Percentiles rank a stretch among this genome's conserved stretches.
phyloP scores from a whole-genome alignment of 1,139 yeast species.

The Yamadazyma dendronema region DNA sequence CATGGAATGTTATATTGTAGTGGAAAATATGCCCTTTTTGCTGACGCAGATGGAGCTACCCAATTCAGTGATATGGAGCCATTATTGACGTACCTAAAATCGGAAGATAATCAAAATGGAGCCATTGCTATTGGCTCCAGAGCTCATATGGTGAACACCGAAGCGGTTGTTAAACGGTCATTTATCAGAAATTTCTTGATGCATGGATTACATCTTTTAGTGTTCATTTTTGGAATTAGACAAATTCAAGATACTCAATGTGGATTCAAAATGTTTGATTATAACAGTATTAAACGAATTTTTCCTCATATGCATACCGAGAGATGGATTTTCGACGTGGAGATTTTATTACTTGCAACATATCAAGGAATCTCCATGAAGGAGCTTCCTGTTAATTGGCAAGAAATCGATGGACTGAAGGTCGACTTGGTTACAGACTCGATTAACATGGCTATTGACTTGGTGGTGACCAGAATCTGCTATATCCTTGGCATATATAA shows the following conservation, averaged over 20 bases:
- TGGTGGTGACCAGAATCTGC: slow-evolving; percentile 87
- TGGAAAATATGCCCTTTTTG: slow-evolving; percentile 78
- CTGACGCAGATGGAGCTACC: slow-evolving; percentile 98
- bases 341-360: slow-evolving; percentile 76
- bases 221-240: slow-evolving; percentile 84
- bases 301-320: slow-evolving; percentile 96
- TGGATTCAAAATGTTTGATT: slow-evolving; percentile 90
- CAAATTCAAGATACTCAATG: slow-evolving; percentile 91
- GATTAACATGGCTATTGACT: slow-evolving; percentile 91
- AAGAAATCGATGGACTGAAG: slow-evolving; percentile 93
- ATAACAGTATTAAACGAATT: slow-evolving; percentile 57
- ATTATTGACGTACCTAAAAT: slow-evolving; percentile 43
- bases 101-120: slow-evolving; percentile 14
- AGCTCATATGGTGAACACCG: slow-evolving; percentile 95
- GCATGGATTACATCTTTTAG: slow-evolving; percentile 88
- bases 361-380: slow-evolving; percentile 62
- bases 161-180: slow-evolving; percentile 92
- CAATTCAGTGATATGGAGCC: slow-evolving; percentile 66
- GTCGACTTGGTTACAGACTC: slow-evolving; percentile 90
- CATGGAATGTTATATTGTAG: slow-evolving; percentile 81
- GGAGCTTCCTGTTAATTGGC: slow-evolving; percentile 93
- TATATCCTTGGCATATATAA: slow-evolving; percentile 80
- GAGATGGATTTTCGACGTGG: slow-evolving; percentile 98
- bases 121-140: slow-evolving; percentile 88
- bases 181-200: slow-evolving; percentile 84